Percentiles rank a stretch among this genome's conserved stretches.
Conservation (phyloP, 345 rosid genomes). For the sweet orange (Citrus sinensis) region DNA sequence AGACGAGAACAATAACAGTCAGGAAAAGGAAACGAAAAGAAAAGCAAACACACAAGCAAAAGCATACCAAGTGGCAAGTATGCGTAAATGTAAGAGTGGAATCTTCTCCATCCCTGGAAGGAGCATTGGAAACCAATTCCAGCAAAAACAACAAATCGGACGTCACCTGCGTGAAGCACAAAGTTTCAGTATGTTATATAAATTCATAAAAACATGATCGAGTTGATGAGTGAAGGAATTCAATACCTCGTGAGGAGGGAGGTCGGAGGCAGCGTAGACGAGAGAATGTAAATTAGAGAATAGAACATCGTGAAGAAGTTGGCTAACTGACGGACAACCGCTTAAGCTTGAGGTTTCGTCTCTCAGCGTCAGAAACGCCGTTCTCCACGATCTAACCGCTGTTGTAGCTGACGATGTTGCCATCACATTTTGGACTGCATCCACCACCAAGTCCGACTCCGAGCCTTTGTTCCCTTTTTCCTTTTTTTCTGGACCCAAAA, state of each 20-base stretch:
- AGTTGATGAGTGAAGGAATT: not conserved
- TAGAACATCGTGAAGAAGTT: constrained; percentile 55
- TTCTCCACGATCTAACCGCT: constrained; percentile 56
- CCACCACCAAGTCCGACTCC: not conserved
- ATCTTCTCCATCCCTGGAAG: constrained; percentile 26
- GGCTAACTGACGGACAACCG: constrained; percentile 13
- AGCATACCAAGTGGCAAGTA: constrained; percentile 57
- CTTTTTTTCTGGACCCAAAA: too few relatives aligned
- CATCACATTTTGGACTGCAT: constrained; percentile 3
- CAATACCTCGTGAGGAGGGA: constrained; percentile 72
- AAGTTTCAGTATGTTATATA: too few relatives aligned
- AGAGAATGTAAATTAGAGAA: constrained; percentile 61
- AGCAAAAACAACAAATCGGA: constrained; percentile 71
- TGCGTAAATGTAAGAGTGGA: constrained; percentile 30
- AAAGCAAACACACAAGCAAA: not conserved
- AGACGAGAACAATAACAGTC: not conserved
- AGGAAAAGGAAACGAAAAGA: not conserved
- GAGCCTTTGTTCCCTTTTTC: too few relatives aligned
- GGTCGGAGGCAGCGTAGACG: constrained; percentile 58
- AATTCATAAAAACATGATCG: too few relatives aligned
- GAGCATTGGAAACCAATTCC: constrained; percentile 53
- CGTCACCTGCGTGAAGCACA: constrained; percentile 32
- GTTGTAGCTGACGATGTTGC: constrained; percentile 37
- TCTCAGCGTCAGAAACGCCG: constrained; percentile 78
- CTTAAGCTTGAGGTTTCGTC: constrained; percentile 56